These are phyloP conservation scores for Penicillium janthinellum DNA, from an alignment of 2,329 filamentous ascomycete genomes.

Conservation along the genomic window DNA sequence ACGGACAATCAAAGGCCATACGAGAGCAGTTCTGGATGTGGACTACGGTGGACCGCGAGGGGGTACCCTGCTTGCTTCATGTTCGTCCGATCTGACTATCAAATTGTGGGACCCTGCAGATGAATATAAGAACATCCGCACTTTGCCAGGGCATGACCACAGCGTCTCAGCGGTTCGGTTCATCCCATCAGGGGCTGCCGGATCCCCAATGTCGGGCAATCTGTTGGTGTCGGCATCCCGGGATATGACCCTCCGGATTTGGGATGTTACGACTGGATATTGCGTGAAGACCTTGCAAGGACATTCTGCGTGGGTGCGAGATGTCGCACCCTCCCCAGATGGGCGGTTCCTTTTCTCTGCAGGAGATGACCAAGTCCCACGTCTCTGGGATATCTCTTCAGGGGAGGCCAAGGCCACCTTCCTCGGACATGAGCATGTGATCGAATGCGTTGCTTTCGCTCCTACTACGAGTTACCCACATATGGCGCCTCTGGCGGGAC, in stretches of 20 bases:
- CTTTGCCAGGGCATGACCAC: conserved; percentile 87
- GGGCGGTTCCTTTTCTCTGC: conserved; percentile 81
- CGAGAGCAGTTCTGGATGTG: conserved; percentile 81
- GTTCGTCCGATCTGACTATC: conserved; percentile 87
- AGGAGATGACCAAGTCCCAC: conserved; percentile 77
- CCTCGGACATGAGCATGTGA: conserved; percentile 80
- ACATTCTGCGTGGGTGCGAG: conserved; percentile 88
- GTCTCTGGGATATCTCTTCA: conserved; percentile 80
- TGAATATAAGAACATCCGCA: conserved; percentile 94
- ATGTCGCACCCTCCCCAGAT: conserved; percentile 79
- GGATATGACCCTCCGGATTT: conserved; percentile 82
- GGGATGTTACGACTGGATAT: conserved; percentile 91
- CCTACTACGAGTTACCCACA: conserved; percentile 77
- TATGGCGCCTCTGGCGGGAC: conserved; percentile 73
- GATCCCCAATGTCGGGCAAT: conserved; percentile 77
- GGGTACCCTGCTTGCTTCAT: conserved; percentile 76
- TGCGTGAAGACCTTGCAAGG: conserved; percentile 88
- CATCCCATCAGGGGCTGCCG: conserved; percentile 78
- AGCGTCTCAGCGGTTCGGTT: conserved; percentile 88
- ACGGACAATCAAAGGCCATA: conserved; percentile 88
- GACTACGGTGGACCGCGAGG: conserved; percentile 87
- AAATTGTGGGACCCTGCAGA: conserved; percentile 92
- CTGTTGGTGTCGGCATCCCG: conserved; percentile 82
- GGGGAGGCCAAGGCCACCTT: conserved; percentile 77
- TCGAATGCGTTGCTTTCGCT: conserved; percentile 85